These are phyloP conservation scores for Nitzschia sp. DNA, from an alignment of 108 stramenopile genomes.

Conservation along the genomic window DNA sequence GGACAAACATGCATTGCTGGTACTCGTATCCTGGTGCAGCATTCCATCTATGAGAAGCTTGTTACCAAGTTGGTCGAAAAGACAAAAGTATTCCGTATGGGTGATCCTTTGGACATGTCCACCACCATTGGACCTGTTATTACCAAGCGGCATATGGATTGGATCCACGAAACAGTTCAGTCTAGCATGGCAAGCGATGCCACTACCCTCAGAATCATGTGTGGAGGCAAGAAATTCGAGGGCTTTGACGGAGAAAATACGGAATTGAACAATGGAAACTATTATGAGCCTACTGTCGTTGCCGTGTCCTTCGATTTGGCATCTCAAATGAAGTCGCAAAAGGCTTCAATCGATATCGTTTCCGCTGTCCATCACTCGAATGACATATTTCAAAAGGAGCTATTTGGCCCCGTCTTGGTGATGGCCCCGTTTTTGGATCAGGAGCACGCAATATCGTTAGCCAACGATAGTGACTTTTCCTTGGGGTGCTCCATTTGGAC, in stretches of 20 bases:
- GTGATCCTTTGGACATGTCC: slow-evolving; percentile 35
- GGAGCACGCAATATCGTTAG: slow-evolving; percentile 56
- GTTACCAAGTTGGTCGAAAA: slow-evolving; percentile 36
- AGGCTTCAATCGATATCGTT: neutral
- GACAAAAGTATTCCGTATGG: slow-evolving; percentile 42
- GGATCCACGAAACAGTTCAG: slow-evolving; percentile 19
- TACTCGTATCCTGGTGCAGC: slow-evolving; percentile 66
- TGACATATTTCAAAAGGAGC: slow-evolving; percentile 13
- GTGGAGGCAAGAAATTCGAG: slow-evolving; percentile 19
- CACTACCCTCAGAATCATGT: neutral
- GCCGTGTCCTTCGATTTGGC: neutral
- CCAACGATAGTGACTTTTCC: slow-evolving; percentile 64
- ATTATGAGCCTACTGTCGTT: slow-evolving; percentile 27
- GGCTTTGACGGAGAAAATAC: slow-evolving; percentile 4
- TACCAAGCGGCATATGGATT: slow-evolving; percentile 34
- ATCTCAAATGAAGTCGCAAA: slow-evolving; percentile 7
- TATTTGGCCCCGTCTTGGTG: slow-evolving; percentile 54
- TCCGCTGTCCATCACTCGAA: slow-evolving; percentile 5
- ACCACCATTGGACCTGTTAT: slow-evolving; percentile 50
- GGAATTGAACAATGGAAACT: slow-evolving; percentile 26
- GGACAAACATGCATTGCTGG: slow-evolving; percentile 79
- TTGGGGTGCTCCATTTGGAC: slow-evolving; percentile 63
- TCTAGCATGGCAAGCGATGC: neutral
- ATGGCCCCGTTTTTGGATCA: slow-evolving; percentile 43
- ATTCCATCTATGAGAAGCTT: slow-evolving; percentile 35